phyloP scores from a whole-genome alignment of 192 early-diverging fungal species.

The Spinellus fusiger region DNA sequence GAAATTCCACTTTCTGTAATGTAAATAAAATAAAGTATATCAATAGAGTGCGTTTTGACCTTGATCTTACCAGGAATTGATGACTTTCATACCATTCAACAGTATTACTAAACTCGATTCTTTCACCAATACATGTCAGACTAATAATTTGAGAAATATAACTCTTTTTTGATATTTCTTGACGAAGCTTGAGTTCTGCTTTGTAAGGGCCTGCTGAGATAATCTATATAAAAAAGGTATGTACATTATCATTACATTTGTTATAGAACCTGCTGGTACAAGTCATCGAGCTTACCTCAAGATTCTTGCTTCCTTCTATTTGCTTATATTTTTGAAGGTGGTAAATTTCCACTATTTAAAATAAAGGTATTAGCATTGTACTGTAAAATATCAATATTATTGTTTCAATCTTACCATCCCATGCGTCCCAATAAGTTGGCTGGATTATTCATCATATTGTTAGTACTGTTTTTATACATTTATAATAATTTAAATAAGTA shows the following conservation, averaged over 20 bases:
- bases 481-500: slow-evolving; percentile 7
- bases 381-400: not conserved
- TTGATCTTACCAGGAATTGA: slow-evolving; percentile 60
- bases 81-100: slow-evolving; percentile 93
- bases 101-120: slow-evolving; percentile 81
- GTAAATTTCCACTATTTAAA: slow-evolving; percentile 77
- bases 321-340: slow-evolving; percentile 79
- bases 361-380: not conserved
- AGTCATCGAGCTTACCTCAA: slow-evolving; percentile 31
- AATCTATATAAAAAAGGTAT: slow-evolving; percentile 31
- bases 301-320: slow-evolving; percentile 39
- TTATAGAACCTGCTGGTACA: not conserved
- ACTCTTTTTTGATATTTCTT: slow-evolving; percentile 61
- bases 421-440: slow-evolving; percentile 53
- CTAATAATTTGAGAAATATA: slow-evolving; percentile 71
- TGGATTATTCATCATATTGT: slow-evolving; percentile 4
- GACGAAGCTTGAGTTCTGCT: slow-evolving; percentile 61
- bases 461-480: slow-evolving; percentile 44
- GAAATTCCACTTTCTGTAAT: slow-evolving; percentile 87
- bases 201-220: slow-evolving; percentile 77
- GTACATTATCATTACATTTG: not conserved
- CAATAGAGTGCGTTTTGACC: not conserved
- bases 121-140: slow-evolving; percentile 60
- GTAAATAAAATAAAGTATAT: not conserved
- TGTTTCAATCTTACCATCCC: slow-evolving; percentile 31